Conservation (phyloP, 331 rosid genomes). For the Stylosanthes scabra region DNA sequence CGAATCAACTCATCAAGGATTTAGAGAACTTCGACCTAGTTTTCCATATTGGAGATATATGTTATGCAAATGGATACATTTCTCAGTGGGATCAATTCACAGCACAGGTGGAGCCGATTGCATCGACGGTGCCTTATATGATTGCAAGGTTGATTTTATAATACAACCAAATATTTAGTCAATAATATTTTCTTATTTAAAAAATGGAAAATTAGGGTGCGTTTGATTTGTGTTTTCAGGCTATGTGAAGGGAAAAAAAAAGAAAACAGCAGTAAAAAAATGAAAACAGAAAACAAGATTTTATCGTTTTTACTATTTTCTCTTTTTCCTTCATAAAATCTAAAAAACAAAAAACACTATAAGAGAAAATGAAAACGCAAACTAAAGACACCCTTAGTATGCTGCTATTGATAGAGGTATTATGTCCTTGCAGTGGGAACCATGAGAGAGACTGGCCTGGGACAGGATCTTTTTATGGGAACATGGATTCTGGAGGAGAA, state of each 20-base stretch:
- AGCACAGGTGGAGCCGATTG: constrained; percentile 88
- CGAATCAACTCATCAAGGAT: constrained; percentile 72
- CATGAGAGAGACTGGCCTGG: constrained; percentile 98
- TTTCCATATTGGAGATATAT: constrained; percentile 90
- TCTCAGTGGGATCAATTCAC: constrained; percentile 98
- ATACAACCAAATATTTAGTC: background rate
- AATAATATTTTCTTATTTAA: constrained; percentile 8
- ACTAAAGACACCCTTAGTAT: background rate
- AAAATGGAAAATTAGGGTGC: no score
- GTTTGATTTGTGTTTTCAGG: no score
- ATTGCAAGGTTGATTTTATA: constrained; percentile 68
- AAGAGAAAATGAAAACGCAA: no score
- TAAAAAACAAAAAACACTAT: background rate
- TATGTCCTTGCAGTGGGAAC: constrained; percentile 69
- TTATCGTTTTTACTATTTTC: no score
- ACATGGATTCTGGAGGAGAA: constrained; percentile 91
- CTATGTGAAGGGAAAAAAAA: no score
- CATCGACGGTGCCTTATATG: constrained; percentile 92
- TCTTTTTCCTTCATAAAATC: background rate
- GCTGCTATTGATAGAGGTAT: constrained; percentile 14
- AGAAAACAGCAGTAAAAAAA: no score
- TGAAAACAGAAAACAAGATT: no score
- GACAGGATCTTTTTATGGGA: constrained; percentile 82
- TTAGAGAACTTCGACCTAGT: constrained; percentile 71
- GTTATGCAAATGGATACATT: constrained; percentile 90